Base-by-base conservation (phyloP, 805 yeast species). In the Candida manassasensis region DNA sequence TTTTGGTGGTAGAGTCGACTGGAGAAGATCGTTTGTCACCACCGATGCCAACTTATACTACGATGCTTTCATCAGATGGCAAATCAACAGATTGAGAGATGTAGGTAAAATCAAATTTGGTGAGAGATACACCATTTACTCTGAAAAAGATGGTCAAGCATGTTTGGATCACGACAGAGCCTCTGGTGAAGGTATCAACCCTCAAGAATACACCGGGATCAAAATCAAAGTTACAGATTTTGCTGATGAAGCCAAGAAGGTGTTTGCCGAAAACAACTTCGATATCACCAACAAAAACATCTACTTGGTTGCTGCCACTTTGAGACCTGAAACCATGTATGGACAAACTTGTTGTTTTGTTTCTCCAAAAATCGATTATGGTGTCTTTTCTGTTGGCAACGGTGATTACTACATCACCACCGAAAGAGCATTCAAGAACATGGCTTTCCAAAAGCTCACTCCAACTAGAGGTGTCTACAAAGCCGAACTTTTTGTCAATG, bases 141-240 rank as follows among this genome's bases (percentile, higher is more conserved):
- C 97, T 27, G 95, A 88, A 58, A 90, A 85, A 67, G 98, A 93
- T 65, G 97, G 97, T 46, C 98, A 93, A 72, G 94, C 98, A 26
- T 93, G 98, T 73, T 89, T 93, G 90, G 98, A 93, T 64, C 98
- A 93, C 63, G 98, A 93, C 66, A 82, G 98, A 73, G 84, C 77
- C 63, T 77, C 90, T 33, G 98, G 98, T 59, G 98, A 93, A 69
- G 97, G 94, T 62, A 93, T 93, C 29, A 75, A 81, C 48, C 97
- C 98, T 27, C 97, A 93, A 67, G 98, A 93, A 63, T 93, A 93
- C 63, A 79, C 86, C 21, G 97, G 89, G 49, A 78, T 93, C 58
- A 93, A 93, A 75, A 90, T 93, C 53, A 68, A 76, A 59, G 72
- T 82, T 31, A 61, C 70, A 18, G 82, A 79, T 47, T 77, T 77